Base-by-base conservation (phyloP, 2,329 filamentous ascomycete genomes). In the Exophiala sp. region DNA sequence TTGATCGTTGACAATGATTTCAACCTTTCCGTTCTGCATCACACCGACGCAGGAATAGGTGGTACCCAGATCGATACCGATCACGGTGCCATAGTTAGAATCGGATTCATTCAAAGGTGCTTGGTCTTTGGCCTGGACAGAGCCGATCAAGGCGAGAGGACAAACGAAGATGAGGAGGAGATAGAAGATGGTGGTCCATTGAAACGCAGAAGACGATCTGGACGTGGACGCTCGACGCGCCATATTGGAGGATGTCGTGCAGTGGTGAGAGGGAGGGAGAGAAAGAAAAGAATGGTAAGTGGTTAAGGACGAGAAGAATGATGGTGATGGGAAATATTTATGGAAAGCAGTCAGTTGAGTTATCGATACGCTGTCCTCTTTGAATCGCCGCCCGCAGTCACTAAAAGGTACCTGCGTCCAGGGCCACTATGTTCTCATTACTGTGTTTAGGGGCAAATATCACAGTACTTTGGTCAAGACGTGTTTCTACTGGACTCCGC, bases 1-100 rank as follows among this genome's bases (percentile, higher is more conserved):
- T 78, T 95, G 89, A 73, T 95, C 88, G 78, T 95, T 95, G 73
- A 88, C 87, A 63, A 95, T 79, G 75, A 95, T 95, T 68, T 95
- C 88, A 63, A 95, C 88, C 74, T 91, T 93, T 70, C 89, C 89
- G 69, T 88, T 86, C 70, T 90, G 85, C 88, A 95, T 95, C 69
- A 95, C 88, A 85, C 87, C 89, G 64, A 95, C 88, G 73, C 89
- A 95, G 65, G 78, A 81, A 70, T 81, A 81, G 60, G 89, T 95
- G 45, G 89, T 95, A 74, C 89, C 89, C 68, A 95, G 73, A 83
- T 95, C 88, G 74, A 95, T 95, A 82, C 89, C 89, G 65, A 95
- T 90, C 63, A 95, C 88, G 65, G 85, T 91, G 68, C 88, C 88
- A 71, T 88, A 87, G 66, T 81, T 84, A 32, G 45, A 39, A n/a